phyloP scores from a whole-genome alignment of 176 grass and related monocot genomes.

The Ampelocalamus luodianensis region DNA sequence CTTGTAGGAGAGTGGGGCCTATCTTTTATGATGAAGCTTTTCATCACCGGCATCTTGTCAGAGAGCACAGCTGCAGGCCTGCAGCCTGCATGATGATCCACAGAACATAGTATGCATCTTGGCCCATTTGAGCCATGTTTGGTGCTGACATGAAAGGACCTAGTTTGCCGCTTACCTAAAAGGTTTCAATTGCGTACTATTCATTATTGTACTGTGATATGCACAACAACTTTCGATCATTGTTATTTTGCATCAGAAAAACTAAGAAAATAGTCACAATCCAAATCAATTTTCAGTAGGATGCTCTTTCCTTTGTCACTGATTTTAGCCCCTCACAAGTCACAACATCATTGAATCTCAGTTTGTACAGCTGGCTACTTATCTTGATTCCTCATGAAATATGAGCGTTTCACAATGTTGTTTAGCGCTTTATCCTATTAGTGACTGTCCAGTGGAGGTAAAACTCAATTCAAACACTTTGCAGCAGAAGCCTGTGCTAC shows the following conservation, averaged over 20 bases:
- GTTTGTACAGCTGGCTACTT: neutral
- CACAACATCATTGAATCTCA: neutral
- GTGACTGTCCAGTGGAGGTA: neutral
- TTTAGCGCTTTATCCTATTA: neutral
- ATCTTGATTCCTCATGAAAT: neutral
- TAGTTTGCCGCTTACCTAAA: neutral
- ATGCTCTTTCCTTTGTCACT: neutral
- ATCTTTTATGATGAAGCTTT: neutral
- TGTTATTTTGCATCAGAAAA: conserved; percentile 10
- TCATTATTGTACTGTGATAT: conserved; percentile 1
- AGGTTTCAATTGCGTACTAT: neutral
- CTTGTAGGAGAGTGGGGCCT: neutral
- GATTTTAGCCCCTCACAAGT: neutral
- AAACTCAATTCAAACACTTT: neutral
- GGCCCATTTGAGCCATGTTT: conserved; percentile 19
- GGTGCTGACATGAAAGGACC: neutral
- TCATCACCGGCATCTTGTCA: neutral
- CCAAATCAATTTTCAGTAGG: conserved; percentile 17
- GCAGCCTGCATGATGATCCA: neutral
- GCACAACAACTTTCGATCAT: neutral
- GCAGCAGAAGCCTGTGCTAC: neutral
- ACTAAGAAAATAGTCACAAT: neutral
- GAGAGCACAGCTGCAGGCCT: neutral
- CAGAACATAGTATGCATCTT: neutral
- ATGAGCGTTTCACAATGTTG: neutral